Conservation (phyloP, 2,329 filamentous ascomycete genomes). For the Beauveria medogensis region DNA sequence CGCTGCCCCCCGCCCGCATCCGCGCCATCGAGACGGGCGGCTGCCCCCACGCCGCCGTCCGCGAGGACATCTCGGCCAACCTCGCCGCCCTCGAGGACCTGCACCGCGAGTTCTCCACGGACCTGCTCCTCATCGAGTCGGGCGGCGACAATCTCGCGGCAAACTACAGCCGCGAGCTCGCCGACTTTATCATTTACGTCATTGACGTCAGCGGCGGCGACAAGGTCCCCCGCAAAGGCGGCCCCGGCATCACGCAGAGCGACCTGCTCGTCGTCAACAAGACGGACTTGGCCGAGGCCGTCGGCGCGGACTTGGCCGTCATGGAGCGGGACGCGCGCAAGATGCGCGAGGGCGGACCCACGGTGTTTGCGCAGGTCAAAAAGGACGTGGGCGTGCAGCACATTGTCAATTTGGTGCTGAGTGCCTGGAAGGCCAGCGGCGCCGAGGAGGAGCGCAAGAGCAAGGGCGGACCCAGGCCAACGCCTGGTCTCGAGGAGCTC, state of each 20-base stretch:
- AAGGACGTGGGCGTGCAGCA: slow-evolving; percentile 75
- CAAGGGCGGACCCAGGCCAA: slow-evolving; percentile 50
- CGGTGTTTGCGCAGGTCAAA: slow-evolving; percentile 97
- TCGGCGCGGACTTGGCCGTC: slow-evolving; percentile 82
- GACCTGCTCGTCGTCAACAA: slow-evolving; percentile 95
- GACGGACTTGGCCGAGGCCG: slow-evolving; percentile 83
- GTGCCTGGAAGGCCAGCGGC: slow-evolving; percentile 86
- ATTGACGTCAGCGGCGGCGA: slow-evolving; percentile 96
- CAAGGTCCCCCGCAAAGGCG: slow-evolving; percentile 93
- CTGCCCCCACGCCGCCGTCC: slow-evolving; percentile 92
- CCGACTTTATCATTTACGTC: slow-evolving; percentile 97
- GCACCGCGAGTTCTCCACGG: slow-evolving; percentile 68
- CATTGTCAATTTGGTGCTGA: slow-evolving; percentile 80
- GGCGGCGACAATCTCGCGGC: slow-evolving; percentile 95
- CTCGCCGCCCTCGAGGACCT: slow-evolving; percentile 86
- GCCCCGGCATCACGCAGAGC: slow-evolving; percentile 93
- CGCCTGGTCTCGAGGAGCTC: slow-evolving; percentile 45
- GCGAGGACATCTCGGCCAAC: slow-evolving; percentile 93
- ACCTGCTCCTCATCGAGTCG: slow-evolving; percentile 87
- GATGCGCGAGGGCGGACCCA: slow-evolving; percentile 93
- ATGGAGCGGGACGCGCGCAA: slow-evolving; percentile 94
- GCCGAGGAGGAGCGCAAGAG: slow-evolving; percentile 54
- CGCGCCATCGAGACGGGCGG: slow-evolving; percentile 95
- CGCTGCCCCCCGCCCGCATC: slow-evolving; percentile 76
- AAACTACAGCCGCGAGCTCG: slow-evolving; percentile 91